Evolutionary conservation across 495 filamentous ascomycete genomes (phyloP).

Genomic region (Penicillium cosmopolitanum): DNA sequence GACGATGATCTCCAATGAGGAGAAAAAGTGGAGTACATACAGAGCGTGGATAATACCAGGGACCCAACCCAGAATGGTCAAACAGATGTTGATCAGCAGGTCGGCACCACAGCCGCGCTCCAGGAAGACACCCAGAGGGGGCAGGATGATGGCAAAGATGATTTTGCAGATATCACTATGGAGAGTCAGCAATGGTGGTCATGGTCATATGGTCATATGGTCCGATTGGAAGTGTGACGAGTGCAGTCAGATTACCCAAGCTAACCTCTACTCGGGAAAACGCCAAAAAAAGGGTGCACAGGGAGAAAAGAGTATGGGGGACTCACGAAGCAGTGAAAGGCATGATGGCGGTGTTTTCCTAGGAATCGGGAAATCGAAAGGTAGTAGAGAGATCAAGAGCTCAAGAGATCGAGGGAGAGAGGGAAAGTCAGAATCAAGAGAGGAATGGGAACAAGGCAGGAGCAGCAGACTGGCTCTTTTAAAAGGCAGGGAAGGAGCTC

Average conservation of each 20-base stretch:
- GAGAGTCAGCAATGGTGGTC: not conserved
- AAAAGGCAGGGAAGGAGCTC: conserved; percentile 21
- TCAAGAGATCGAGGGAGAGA: not conserved
- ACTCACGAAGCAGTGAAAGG: conserved; percentile 69
- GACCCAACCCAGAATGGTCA: conserved; percentile 82
- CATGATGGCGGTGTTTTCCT: conserved; percentile 45
- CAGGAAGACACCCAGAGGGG: conserved; percentile 89
- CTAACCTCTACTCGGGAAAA: not conserved
- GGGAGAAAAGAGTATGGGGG: not conserved
- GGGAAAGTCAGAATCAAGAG: not conserved
- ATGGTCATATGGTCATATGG: not conserved
- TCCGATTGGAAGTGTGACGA: conserved; percentile 1
- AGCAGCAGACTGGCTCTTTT: conserved; percentile 25
- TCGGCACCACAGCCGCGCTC: conserved; percentile 83
- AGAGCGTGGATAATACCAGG: conserved; percentile 76
- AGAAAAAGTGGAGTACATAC: conserved; percentile 47
- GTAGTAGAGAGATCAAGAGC: not conserved
- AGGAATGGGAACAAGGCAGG: conserved; percentile 12
- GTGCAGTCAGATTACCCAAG: not conserved
- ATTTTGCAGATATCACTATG: conserved; percentile 89
- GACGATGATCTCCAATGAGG: not conserved
- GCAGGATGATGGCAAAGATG: conserved; percentile 83
- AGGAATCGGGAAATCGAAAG: not conserved
- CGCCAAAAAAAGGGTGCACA: not conserved
- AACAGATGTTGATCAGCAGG: conserved; percentile 82